A percentile compares a stretch with the other conserved stretches of the same genome.
These are phyloP conservation scores for Xerocomellus intermedius DNA, from an alignment of 768 basidiomycete genomes.

Conservation along the genomic window DNA sequence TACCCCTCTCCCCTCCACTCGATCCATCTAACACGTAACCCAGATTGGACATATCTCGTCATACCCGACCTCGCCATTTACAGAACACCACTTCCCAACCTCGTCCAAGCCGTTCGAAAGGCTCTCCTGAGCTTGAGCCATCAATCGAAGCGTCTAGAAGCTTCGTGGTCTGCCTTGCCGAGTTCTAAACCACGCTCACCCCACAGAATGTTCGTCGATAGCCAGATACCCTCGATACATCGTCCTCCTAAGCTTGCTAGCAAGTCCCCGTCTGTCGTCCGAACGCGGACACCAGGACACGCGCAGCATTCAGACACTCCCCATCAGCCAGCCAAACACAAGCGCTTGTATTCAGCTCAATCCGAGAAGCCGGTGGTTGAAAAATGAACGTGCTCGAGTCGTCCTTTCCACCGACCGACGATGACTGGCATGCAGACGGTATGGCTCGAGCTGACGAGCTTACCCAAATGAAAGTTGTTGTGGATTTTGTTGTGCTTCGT, in stretches of 20 bases:
- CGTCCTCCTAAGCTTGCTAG: not conserved
- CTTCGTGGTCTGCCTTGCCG: slow-evolving; percentile 12
- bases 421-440: too few species aligned
- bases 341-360: not conserved
- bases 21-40: not conserved
- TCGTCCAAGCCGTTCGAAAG: slow-evolving; percentile 23
- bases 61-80: slow-evolving; percentile 25
- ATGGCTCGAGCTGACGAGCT: too few species aligned
- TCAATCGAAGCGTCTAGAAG: slow-evolving; percentile 9
- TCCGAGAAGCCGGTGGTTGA: not conserved
- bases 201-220: too few species aligned
- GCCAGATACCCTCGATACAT: not conserved
- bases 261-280: too few species aligned
- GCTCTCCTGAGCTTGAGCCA: slow-evolving; percentile 15
- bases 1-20: not conserved
- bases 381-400: not conserved
- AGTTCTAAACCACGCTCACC: not conserved
- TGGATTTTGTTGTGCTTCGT: too few species aligned
- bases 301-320: not conserved
- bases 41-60: slow-evolving; percentile 32
- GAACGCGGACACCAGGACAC: not conserved
- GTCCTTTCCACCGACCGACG: too few species aligned
- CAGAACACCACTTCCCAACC: slow-evolving; percentile 22
- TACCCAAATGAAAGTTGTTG: too few species aligned
- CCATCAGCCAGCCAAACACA: not conserved